Conservation (phyloP, 768 basidiomycete genomes). For the Austroboletus eburneus region DNA sequence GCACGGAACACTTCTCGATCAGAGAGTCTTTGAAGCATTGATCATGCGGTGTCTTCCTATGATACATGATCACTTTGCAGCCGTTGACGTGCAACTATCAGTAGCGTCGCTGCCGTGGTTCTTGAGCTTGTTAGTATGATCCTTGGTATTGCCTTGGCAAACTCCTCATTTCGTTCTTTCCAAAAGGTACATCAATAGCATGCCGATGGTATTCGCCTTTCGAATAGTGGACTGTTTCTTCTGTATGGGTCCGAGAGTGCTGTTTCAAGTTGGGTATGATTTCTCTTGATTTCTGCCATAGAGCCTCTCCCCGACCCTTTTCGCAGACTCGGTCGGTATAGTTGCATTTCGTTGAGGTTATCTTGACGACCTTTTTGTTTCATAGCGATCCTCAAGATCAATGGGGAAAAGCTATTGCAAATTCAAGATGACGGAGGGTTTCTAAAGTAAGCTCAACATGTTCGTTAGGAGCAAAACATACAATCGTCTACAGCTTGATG, state of each 20-base stretch:
- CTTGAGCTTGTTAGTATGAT: constrained; percentile 76
- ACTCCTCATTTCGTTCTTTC: constrained; percentile 1
- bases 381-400: constrained; percentile 93
- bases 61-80: constrained; percentile 88
- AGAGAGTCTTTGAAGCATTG: constrained; percentile 93
- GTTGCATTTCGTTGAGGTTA: neutral
- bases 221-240: constrained; percentile 97
- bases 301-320: constrained; percentile 10
- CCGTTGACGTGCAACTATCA: constrained; percentile 92
- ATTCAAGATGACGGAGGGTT: constrained; percentile 97
- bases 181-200: constrained; percentile 80
- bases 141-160: constrained; percentile 7
- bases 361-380: constrained; percentile 10
- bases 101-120: constrained; percentile 99
- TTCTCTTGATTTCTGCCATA: neutral
- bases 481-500: constrained; percentile 62
- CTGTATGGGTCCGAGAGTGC: constrained; percentile 97
- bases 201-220: constrained; percentile 98
- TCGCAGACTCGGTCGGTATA: constrained; percentile 50
- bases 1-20: constrained; percentile 98
- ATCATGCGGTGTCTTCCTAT: constrained; percentile 87
- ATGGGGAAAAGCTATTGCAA: constrained; percentile 86
- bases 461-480: neutral
- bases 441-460: constrained; percentile 63
- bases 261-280: constrained; percentile 93